These are phyloP conservation scores for Gossypium turneri DNA, from an alignment of 345 rosid species.

Conservation along the genomic window DNA sequence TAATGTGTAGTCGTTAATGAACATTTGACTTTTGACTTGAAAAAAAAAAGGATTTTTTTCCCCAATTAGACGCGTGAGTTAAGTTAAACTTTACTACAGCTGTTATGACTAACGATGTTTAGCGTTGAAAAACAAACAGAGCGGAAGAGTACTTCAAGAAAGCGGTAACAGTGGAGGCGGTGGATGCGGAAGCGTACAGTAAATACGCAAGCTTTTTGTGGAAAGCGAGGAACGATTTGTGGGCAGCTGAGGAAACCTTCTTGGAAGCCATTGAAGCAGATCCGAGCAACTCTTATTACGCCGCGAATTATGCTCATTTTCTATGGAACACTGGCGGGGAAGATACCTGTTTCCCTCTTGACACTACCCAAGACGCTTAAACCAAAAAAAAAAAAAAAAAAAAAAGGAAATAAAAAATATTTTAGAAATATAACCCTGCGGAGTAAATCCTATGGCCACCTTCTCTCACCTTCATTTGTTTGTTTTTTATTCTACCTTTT, in stretches of 20 bases:
- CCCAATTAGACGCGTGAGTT: not conserved
- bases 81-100: not conserved
- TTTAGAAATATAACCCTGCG: not conserved
- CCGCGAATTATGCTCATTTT: conserved; percentile 84
- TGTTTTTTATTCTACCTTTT: not conserved
- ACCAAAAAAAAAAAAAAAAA: not conserved
- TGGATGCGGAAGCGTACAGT: conserved; percentile 71
- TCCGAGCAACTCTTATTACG: conserved; percentile 60
- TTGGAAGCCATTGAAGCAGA: conserved; percentile 79
- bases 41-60: not conserved
- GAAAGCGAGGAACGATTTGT: conserved; percentile 65
- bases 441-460: not conserved
- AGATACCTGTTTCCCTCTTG: conserved; percentile 85
- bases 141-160: conserved; percentile 81
- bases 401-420: not conserved
- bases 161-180: conserved; percentile 55
- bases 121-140: conserved; percentile 34
- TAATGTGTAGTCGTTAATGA: not conserved
- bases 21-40: not conserved
- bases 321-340: conserved; percentile 96
- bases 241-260: conserved; percentile 96
- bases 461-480: not conserved
- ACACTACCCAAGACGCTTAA: conserved; percentile 9
- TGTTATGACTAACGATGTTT: not conserved
- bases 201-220: conserved; percentile 87